Base-by-base conservation (phyloP, 108 stramenopile species). In the Pseudonitzschia delicatissima region DNA sequence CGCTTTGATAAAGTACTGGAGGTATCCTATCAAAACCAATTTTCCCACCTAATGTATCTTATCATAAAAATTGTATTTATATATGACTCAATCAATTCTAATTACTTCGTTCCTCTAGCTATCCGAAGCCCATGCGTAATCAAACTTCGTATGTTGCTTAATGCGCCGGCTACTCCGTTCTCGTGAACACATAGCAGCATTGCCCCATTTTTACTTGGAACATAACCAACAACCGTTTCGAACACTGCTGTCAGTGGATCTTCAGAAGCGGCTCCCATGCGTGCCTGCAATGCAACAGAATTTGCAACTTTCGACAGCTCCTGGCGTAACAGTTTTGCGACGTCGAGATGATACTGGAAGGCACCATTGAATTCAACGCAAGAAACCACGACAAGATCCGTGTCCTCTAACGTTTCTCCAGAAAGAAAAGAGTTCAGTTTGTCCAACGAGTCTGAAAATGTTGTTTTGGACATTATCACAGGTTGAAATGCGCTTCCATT, bases 151-250 rank as follows among this genome's bases (percentile, higher is more conserved):
- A 87, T 69, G 51, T 76, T 72, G 0, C 31, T 28, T 12, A 86
- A 74, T 36, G 81, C 86, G n/a, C 82, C 84, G 13, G 57, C 61
- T 8, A 87, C 36, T 21, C 89, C 89, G 36, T 15, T 58, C 39
- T 84, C 86, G 0, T 84, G 73, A 15, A 86, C 57, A 20, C 65
- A 71, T 5, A 90, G 35, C 62, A 90, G 32, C 59, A 87, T 76
- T 6, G 82, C 62, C 33, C 84, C 79, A 12, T 68, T 20, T 9
- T 63, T 57, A n/a, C 31, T 33, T 47, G 62, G 61, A 32, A 84
- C 74, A 65, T 72, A 83, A 26, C 90, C 90, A 26, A 82, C 85
- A 27, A 84, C 76, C 13, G 74, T 63, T 74, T 88, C 90, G 62
- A 85, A 91, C 20, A 88, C 29, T 9, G 85, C 90, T 32, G 83